Percentiles rank a stretch among this genome's conserved stretches.
Conservation (phyloP, 2,329 filamentous ascomycete genomes). For the Pseudogymnoascus sp. region DNA sequence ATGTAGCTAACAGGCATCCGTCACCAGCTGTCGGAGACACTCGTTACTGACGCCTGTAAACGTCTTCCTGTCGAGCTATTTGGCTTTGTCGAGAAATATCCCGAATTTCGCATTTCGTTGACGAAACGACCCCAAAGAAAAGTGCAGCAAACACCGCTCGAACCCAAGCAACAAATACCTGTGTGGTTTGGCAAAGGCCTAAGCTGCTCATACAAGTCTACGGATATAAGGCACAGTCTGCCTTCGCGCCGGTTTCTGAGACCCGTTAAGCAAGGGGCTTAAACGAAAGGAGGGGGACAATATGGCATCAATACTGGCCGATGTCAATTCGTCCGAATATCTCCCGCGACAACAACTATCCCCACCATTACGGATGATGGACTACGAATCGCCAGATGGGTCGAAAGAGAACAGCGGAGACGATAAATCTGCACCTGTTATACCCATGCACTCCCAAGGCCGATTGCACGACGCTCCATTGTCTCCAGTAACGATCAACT, state of each 20-base stretch:
- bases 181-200: background rate
- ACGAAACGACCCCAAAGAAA: background rate
- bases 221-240: background rate
- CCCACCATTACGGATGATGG: background rate
- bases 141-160: background rate
- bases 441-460: slow-evolving; percentile 20
- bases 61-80: background rate
- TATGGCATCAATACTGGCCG: background rate
- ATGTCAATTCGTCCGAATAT: background rate
- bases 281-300: slow-evolving; percentile 4
- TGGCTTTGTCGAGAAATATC: background rate
- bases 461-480: slow-evolving; percentile 43
- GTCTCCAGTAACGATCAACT: slow-evolving; percentile 49
- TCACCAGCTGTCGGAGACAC: background rate
- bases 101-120: background rate
- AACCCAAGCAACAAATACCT: background rate
- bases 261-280: slow-evolving; percentile 5
- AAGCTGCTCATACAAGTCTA: background rate
- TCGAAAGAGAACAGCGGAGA: slow-evolving; percentile 2
- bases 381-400: background rate
- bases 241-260: background rate
- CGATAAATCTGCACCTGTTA: background rate
- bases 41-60: slow-evolving; percentile 2
- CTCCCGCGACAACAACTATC: background rate
- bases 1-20: background rate